Evolutionary conservation across 2,329 filamentous ascomycete genomes (phyloP).

Genomic region (Colletotrichum tamarilloi): DNA sequence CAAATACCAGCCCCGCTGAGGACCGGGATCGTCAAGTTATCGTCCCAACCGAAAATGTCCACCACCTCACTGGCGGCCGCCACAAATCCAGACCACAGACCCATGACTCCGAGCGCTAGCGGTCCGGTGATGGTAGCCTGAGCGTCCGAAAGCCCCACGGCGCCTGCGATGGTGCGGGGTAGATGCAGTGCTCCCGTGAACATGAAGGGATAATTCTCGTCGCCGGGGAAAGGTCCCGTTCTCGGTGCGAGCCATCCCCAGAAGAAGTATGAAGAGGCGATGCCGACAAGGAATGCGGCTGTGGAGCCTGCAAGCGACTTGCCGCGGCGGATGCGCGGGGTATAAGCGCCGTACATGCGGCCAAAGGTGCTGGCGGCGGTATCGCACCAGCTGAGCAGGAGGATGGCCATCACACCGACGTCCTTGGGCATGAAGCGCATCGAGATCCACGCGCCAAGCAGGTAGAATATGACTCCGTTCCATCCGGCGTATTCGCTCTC

Average conservation of each 20-base stretch:
- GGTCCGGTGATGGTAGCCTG: constrained; percentile 75
- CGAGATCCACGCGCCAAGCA: constrained; percentile 89
- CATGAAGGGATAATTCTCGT: constrained; percentile 79
- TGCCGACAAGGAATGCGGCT: constrained; percentile 85
- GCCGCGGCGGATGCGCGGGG: constrained; percentile 82
- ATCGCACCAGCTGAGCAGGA: constrained; percentile 97
- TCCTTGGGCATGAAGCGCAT: constrained; percentile 93
- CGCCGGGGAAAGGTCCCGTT: constrained; percentile 74
- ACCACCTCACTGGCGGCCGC: constrained; percentile 91
- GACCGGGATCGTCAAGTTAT: constrained; percentile 96
- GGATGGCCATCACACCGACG: constrained; percentile 86
- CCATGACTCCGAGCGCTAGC: constrained; percentile 82
- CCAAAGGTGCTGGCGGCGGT: constrained; percentile 97
- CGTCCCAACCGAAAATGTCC: constrained; percentile 94
- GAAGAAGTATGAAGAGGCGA: constrained; percentile 85
- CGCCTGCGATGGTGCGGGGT: constrained; percentile 67
- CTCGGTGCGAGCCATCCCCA: constrained; percentile 87
- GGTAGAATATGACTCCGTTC: constrained; percentile 97
- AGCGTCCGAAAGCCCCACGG: constrained; percentile 69
- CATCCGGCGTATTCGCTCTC: constrained; percentile 94
- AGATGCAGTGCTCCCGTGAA: constrained; percentile 83
- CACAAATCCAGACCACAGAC: constrained; percentile 87
- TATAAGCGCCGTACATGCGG: constrained; percentile 88
- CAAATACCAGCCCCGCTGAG: constrained; percentile 90
- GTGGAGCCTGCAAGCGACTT: constrained; percentile 93